Base-by-base conservation (phyloP, 495 filamentous ascomycete species). In the Glarea lozoyensis region DNA sequence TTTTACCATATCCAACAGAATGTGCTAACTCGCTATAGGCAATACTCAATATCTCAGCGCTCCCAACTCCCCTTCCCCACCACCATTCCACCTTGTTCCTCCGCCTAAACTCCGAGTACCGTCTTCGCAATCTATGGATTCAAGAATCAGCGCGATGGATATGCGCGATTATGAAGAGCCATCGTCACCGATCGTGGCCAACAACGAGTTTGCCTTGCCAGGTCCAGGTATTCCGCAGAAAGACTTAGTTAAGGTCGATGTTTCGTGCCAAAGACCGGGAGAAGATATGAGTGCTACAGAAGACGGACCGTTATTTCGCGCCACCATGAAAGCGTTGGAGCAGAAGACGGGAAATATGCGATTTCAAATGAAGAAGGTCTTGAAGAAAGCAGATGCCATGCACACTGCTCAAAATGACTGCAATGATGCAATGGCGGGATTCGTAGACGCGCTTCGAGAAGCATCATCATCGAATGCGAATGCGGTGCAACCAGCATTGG, bases 301-400 rank as follows among this genome's bases (percentile, higher is more conserved):
- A 51, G 92, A 99, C 69, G 93, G 92, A 4, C 92, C 92, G 0
- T 65, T 99, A 7, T 99, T 99, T 63, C 78, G 92, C 45, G 92
- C 92, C 9, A 96, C 90, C 1, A 94, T 99, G 75, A 97, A 97
- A 58, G 82, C 88, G 1, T 64, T 97, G 24, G 92, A 99, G 58
- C 88, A 90, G 53, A 97, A 95, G 69, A 98, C 90, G 0, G 86
- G 87, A n/a, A 93, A 82, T 54, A 88, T 98, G 79, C 77, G 87
- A 27, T 64, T 73, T 19, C 83, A 87, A 53, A 97, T 96, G 76
- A 99, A 99, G 62, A 94, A 94, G 50, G 81, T 99, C 10, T 66
- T 97, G 32, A 90, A 88, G 52, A 84, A 82, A 49, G 93, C 90
- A 21, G 92, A 97, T 53, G 79, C 85, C 10, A 87, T 86, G 2